Percentiles rank a stretch among this genome's conserved stretches.
Conservation (phyloP, 352 stramenopile species). For the Thraustotheca clavata region DNA sequence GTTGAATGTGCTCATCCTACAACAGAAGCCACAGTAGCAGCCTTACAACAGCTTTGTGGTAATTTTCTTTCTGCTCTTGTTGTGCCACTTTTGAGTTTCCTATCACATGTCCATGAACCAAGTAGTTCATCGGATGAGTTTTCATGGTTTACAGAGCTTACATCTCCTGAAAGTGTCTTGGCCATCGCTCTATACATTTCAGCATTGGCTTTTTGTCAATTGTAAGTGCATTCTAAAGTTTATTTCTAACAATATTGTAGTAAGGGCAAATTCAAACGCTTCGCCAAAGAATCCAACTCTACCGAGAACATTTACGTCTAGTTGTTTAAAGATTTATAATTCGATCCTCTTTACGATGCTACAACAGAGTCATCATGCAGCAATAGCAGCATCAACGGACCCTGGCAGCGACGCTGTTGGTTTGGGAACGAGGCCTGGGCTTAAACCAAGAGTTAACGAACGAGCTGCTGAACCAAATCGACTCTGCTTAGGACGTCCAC, state of each 20-base stretch:
- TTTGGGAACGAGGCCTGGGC: neutral
- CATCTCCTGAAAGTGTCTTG: constrained; percentile 45
- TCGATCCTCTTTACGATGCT: neutral
- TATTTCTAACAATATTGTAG: constrained; percentile 22
- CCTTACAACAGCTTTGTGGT: constrained; percentile 64
- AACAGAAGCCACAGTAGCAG: constrained; percentile 63
- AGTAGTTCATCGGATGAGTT: constrained; percentile 24
- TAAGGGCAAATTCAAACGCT: constrained; percentile 49
- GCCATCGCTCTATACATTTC: constrained; percentile 33
- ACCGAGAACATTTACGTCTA: neutral
- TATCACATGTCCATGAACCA: constrained; percentile 32
- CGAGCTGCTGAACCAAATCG: neutral
- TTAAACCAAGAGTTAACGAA: neutral
- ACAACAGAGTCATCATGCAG: neutral
- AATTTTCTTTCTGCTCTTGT: constrained; percentile 63
- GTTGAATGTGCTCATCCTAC: constrained; percentile 69
- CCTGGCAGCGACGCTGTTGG: neutral
- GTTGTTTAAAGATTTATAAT: neutral
- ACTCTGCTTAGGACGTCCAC: neutral
- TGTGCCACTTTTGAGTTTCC: constrained; percentile 39
- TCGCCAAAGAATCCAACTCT: constrained; percentile 27
- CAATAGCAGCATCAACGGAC: neutral
- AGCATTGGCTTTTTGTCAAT: constrained; percentile 44
- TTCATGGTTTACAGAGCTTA: constrained; percentile 31
- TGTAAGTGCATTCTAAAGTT: constrained; percentile 25